A percentile compares a stretch with the other conserved stretches of the same genome.
Conservation (phyloP, 176 grass and related monocot species). For the Coix lacrymajobi region DNA sequence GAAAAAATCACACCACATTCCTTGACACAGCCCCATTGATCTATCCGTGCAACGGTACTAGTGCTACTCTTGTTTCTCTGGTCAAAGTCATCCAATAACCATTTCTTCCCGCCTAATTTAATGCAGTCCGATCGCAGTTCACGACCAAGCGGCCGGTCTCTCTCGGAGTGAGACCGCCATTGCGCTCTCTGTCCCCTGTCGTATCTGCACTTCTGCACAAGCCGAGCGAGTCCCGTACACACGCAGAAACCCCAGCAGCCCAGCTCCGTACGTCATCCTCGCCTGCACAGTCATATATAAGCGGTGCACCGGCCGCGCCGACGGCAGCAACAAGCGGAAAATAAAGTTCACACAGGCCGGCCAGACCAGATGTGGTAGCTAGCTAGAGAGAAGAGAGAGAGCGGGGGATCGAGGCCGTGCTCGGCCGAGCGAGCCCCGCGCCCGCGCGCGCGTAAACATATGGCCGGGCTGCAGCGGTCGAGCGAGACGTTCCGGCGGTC, state of each 20-base stretch:
- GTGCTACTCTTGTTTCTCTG: neutral
- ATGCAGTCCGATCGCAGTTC: neutral
- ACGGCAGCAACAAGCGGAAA: neutral
- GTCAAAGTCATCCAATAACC: conserved; percentile 27
- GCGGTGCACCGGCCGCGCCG: neutral
- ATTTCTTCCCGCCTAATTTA: neutral
- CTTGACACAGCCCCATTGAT: neutral
- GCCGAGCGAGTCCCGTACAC: neutral
- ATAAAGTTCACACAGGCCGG: neutral
- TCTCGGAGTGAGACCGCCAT: neutral
- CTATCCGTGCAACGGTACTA: no score
- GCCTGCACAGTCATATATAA: conserved; percentile 20
- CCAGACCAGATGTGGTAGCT: neutral
- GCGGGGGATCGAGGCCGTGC: neutral
- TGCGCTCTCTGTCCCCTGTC: neutral
- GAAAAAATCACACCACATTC: neutral
- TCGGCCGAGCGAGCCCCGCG: neutral
- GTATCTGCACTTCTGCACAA: neutral
- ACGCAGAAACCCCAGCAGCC: neutral
- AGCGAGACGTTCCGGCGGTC: conserved; percentile 86
- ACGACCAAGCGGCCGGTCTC: conserved; percentile 7
- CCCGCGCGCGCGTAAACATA: neutral
- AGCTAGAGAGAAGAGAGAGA: neutral
- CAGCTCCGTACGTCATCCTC: neutral
- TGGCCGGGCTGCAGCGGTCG: conserved; percentile 82